phyloP scores from a whole-genome alignment of 306 rosid genomes.

The Medicago lupulina region DNA sequence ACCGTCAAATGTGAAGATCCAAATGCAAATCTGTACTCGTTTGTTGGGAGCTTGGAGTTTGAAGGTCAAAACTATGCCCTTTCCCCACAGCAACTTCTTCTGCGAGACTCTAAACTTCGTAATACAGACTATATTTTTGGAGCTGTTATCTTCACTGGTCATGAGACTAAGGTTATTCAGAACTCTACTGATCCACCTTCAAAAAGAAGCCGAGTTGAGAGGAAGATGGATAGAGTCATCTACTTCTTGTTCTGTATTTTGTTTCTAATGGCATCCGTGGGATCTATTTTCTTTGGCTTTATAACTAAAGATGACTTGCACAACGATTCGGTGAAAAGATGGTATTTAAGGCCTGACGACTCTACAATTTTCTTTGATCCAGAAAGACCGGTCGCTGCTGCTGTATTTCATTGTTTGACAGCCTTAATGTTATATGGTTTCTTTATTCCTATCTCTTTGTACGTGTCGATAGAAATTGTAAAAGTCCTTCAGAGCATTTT shows the following conservation, averaged over 20 bases:
- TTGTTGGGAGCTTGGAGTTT: conserved; percentile 79
- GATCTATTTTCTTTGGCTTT: conserved; percentile 84
- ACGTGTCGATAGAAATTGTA: conserved; percentile 89
- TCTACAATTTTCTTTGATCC: conserved; percentile 82
- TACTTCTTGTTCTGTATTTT: conserved; percentile 75
- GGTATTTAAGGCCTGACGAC: conserved; percentile 91
- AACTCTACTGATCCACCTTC: conserved; percentile 94
- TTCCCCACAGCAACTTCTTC: conserved; percentile 87
- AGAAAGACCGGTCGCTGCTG: conserved; percentile 66
- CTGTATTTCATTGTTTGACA: conserved; percentile 73
- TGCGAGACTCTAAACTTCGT: conserved; percentile 93
- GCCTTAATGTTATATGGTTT: conserved; percentile 77
- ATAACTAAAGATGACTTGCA: conserved; percentile 71
- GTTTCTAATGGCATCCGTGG: conserved; percentile 74
- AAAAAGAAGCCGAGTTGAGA: conserved; percentile 91
- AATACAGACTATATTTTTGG: conserved; percentile 88
- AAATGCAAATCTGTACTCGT: conserved; percentile 86
- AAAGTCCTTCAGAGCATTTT: conserved; percentile 91
- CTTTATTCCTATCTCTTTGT: conserved; percentile 92
- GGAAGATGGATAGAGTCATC: conserved; percentile 87
- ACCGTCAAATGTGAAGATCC: conserved; percentile 89
- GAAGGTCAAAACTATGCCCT: conserved; percentile 67
- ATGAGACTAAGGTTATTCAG: conserved; percentile 89
- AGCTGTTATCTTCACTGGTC: conserved; percentile 87
- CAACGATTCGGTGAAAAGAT: conserved; percentile 71